Evolutionary conservation across 1,284 basidiomycete species (phyloP).

Genomic region (Thelephora terrestris): DNA sequence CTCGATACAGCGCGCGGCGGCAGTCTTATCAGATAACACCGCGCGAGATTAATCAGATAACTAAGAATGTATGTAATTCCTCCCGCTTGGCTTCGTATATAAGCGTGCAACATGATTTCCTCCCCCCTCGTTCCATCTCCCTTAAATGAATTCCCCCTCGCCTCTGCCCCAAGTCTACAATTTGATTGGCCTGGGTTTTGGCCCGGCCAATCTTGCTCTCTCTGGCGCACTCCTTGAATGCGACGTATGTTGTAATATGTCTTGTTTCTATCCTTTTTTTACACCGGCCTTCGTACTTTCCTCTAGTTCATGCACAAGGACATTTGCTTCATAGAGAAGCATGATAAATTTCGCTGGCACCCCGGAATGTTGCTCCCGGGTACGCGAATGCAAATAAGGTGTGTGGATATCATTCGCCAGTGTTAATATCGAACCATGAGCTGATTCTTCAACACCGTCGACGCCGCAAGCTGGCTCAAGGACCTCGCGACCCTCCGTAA

Average conservation of each 20-base stretch:
- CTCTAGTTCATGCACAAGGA: slow-evolving; percentile 19
- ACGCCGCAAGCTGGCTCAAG: slow-evolving; percentile 38
- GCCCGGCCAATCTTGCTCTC: slow-evolving; percentile 48
- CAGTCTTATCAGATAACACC: slow-evolving; percentile 17
- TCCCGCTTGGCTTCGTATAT: too few species aligned
- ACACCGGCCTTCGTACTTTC: neutral
- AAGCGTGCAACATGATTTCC: neutral
- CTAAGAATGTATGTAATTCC: too few species aligned
- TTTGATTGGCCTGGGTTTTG: slow-evolving; percentile 46
- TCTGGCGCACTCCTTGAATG: slow-evolving; percentile 41
- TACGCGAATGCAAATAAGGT: slow-evolving; percentile 51
- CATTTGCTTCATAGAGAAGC: slow-evolving; percentile 42
- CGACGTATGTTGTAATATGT: too few species aligned
- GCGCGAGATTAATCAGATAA: too few species aligned
- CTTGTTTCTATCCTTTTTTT: too few species aligned
- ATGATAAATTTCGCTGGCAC: slow-evolving; percentile 43
- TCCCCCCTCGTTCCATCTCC: slow-evolving; percentile 4
- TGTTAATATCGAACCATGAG: too few species aligned
- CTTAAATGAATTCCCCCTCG: slow-evolving; percentile 4
- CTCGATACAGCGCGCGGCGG: slow-evolving; percentile 62
- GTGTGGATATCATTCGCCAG: slow-evolving; percentile 8
- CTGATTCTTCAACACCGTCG: too few species aligned
- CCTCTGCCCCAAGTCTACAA: slow-evolving; percentile 26
- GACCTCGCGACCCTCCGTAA: slow-evolving; percentile 49
- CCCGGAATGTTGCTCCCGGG: slow-evolving; percentile 49